phyloP scores from a whole-genome alignment of 2,329 filamentous ascomycete species.

The Alternaria arbusti region DNA sequence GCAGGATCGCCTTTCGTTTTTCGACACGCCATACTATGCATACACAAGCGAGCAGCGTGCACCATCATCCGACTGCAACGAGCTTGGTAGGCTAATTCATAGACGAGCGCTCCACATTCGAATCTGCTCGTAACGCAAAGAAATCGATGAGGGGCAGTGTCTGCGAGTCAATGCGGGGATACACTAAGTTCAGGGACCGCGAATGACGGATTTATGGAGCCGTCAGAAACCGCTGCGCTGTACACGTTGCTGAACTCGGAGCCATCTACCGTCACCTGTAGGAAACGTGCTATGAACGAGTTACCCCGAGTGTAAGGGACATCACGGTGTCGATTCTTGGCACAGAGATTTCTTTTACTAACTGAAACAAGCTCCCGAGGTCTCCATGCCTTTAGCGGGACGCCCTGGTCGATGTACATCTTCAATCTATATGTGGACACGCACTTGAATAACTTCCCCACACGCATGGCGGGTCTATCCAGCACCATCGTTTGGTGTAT shows the following conservation, averaged over 20 bases:
- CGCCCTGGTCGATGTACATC: conserved; percentile 1
- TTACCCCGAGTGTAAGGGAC: conserved; percentile 10
- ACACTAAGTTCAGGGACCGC: conserved; percentile 25
- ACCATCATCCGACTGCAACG: conserved; percentile 11
- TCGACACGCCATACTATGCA: background rate
- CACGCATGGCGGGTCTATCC: background rate
- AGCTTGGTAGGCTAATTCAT: conserved; percentile 20
- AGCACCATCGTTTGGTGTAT: background rate
- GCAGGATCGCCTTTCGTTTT: conserved; percentile 4
- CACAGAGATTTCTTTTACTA: conserved; percentile 27
- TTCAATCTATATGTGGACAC: conserved; percentile 4
- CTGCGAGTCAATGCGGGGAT: conserved; percentile 7
- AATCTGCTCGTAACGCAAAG: conserved; percentile 24
- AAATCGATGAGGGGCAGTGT: conserved; percentile 22
- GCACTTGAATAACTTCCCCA: conserved; percentile 5
- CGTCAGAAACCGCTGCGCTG: conserved; percentile 12
- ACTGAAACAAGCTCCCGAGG: conserved; percentile 25
- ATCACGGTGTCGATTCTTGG: conserved; percentile 24
- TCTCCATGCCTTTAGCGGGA: conserved; percentile 16
- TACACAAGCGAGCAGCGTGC: conserved; percentile 14
- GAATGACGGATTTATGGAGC: conserved; percentile 1
- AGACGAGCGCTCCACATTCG: conserved; percentile 23
- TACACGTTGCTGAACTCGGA: conserved; percentile 5
- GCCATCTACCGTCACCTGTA: conserved; percentile 7
- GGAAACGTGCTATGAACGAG: conserved; percentile 8